phyloP scores from a whole-genome alignment of 495 filamentous ascomycete species.

The Tetracladium marchalianum region DNA sequence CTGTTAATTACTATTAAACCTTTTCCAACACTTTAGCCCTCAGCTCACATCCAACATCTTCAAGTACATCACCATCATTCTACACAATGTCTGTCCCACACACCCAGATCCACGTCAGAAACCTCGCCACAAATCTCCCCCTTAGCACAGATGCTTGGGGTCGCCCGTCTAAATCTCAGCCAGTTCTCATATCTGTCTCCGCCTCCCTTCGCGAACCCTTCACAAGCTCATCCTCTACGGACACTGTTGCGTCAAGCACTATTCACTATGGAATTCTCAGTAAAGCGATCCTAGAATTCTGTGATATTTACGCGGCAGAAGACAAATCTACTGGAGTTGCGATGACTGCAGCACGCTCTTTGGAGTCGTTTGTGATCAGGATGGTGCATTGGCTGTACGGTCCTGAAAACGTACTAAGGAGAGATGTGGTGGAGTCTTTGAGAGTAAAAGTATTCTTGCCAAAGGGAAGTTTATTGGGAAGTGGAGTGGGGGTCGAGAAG shows the following conservation, averaged over 20 bases:
- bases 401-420: too few relatives aligned
- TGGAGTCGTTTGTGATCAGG: too few relatives aligned
- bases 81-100: slow-evolving; percentile 2
- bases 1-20: too few relatives aligned
- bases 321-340: too few relatives aligned
- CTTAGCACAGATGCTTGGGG: slow-evolving; percentile 48
- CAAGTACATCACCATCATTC: neutral
- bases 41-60: too few relatives aligned
- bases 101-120: slow-evolving; percentile 36
- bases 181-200: slow-evolving; percentile 39
- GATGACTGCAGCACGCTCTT: too few relatives aligned
- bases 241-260: slow-evolving; percentile 42
- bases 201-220: slow-evolving; percentile 38
- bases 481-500: slow-evolving; percentile 31
- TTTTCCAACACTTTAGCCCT: too few relatives aligned
- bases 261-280: slow-evolving; percentile 52
- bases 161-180: slow-evolving; percentile 37
- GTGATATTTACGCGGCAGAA: slow-evolving; percentile 11
- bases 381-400: too few relatives aligned
- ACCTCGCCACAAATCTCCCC: slow-evolving; percentile 34
- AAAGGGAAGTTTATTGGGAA: slow-evolving; percentile 42
- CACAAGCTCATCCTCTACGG: slow-evolving; percentile 30
- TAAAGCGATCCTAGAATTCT: slow-evolving; percentile 34
- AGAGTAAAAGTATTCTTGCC: slow-evolving; percentile 33
- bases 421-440: slow-evolving; percentile 18